phyloP scores from a whole-genome alignment of 306 rosid species.

The Vigna nakashimae region DNA sequence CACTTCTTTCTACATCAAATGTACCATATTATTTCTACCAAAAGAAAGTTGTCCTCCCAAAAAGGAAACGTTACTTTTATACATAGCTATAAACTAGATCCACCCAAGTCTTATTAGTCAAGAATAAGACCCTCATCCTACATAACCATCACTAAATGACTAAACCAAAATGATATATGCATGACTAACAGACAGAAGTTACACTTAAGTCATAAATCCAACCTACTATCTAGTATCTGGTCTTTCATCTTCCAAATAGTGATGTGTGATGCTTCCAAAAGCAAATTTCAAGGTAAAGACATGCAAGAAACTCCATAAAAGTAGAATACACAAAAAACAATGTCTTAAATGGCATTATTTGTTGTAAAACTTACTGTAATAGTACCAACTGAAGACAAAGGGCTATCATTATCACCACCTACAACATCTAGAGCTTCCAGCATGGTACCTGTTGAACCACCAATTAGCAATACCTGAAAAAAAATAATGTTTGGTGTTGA shows the following conservation, averaged over 20 bases:
- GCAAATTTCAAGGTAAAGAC: conserved; percentile 21
- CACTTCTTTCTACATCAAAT: conserved; percentile 21
- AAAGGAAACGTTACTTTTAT: background rate
- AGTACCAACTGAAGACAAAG: conserved; percentile 62
- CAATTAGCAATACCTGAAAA: conserved; percentile 91
- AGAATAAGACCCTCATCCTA: conserved; percentile 6
- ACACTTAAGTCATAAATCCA: background rate
- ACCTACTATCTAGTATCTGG: conserved; percentile 29
- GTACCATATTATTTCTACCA: background rate
- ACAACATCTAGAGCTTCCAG: conserved; percentile 92
- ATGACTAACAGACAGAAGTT: background rate
- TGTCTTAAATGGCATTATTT: conserved; percentile 13
- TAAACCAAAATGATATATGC: conserved; percentile 20
- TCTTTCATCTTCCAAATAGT: conserved; percentile 34
- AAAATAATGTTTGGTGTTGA: conserved; percentile 15
- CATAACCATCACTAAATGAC: conserved; percentile 17
- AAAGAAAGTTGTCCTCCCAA: background rate
- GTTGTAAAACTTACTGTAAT: conserved; percentile 62
- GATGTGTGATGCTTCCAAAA: conserved; percentile 7
- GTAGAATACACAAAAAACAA: conserved; percentile 12
- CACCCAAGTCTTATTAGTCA: conserved; percentile 8
- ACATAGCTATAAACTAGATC: conserved; percentile 23
- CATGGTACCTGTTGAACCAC: conserved; percentile 98
- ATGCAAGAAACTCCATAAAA: background rate
- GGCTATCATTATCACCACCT: conserved; percentile 79